These are phyloP conservation scores for Trichoderma asperelloides DNA, from an alignment of 495 filamentous ascomycete genomes.

Conservation along the genomic window DNA sequence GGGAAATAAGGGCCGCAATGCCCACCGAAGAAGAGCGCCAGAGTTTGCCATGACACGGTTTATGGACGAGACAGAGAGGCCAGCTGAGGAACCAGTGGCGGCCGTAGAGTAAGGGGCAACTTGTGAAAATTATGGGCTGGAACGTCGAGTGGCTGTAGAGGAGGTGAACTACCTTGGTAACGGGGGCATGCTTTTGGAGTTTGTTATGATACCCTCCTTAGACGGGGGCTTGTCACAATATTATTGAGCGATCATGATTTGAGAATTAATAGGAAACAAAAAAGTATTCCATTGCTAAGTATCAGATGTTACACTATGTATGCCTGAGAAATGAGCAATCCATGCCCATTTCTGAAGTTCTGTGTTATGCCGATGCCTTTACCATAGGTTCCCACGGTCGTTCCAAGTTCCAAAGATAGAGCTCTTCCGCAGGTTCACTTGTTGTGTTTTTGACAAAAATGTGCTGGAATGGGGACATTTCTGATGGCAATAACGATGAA, in stretches of 20 bases:
- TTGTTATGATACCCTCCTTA: constrained; percentile 1
- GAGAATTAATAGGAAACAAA: neutral
- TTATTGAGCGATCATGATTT: neutral
- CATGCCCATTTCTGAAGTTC: neutral
- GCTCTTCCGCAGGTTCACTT: neutral
- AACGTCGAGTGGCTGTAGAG: neutral
- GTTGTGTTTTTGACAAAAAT: neutral
- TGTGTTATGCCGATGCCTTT: neutral
- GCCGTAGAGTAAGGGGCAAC: neutral
- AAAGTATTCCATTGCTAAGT: neutral
- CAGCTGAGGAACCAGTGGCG: constrained; percentile 10
- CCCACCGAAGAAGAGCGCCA: constrained; percentile 28
- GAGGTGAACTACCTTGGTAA: neutral
- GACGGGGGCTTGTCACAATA: neutral
- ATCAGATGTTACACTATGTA: neutral
- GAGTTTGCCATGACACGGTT: constrained; percentile 44
- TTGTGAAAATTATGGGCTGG: neutral
- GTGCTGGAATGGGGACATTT: neutral
- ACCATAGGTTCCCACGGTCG: constrained; percentile 9
- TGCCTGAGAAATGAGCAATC: neutral
- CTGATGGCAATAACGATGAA: neutral
- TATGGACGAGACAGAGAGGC: constrained; percentile 30
- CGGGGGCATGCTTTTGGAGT: neutral
- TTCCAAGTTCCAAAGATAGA: constrained; percentile 9
- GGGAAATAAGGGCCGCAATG: constrained; percentile 21